Evolutionary conservation across 768 basidiomycete genomes (phyloP).

Genomic region (Termitomyces heimii): DNA sequence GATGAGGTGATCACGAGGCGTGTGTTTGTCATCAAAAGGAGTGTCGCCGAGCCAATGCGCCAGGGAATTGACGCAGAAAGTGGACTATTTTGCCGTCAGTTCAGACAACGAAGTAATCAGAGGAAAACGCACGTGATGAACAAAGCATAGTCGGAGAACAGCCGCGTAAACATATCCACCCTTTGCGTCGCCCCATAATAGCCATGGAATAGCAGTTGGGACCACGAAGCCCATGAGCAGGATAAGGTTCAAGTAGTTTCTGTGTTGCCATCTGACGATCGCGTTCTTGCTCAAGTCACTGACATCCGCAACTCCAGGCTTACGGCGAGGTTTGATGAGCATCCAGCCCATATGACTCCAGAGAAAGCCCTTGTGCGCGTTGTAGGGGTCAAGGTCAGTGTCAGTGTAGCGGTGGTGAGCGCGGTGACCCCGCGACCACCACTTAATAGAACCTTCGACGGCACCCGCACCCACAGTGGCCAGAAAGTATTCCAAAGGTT

Average conservation of each 20-base stretch:
- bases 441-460: slow-evolving; percentile 94
- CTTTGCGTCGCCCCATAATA: slow-evolving; percentile 78
- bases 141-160: slow-evolving; percentile 72
- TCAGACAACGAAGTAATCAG: slow-evolving; percentile 1
- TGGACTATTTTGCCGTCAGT: slow-evolving; percentile 51
- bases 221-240: slow-evolving; percentile 65
- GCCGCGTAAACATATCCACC: slow-evolving; percentile 88
- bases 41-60: slow-evolving; percentile 95
- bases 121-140: slow-evolving; percentile 68
- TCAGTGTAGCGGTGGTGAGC: slow-evolving; percentile 97
- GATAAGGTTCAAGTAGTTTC: slow-evolving; percentile 67
- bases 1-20: slow-evolving; percentile 83
- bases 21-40: slow-evolving; percentile 94
- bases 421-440: slow-evolving; percentile 98
- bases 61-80: slow-evolving; percentile 95
- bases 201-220: slow-evolving; percentile 73
- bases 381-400: slow-evolving; percentile 95
- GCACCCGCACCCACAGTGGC: slow-evolving; percentile 87
- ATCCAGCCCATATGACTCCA: slow-evolving; percentile 93
- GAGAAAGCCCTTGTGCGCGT: slow-evolving; percentile 82
- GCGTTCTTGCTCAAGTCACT: slow-evolving; percentile 78
- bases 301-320: slow-evolving; percentile 86
- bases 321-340: slow-evolving; percentile 84
- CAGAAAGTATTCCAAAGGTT: slow-evolving; percentile 78
- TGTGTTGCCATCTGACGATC: slow-evolving; percentile 85